A percentile compares a stretch with the other conserved stretches of the same genome.
Conservation (phyloP, 208 protist species). For the Trypanosomatidae sp. region DNA sequence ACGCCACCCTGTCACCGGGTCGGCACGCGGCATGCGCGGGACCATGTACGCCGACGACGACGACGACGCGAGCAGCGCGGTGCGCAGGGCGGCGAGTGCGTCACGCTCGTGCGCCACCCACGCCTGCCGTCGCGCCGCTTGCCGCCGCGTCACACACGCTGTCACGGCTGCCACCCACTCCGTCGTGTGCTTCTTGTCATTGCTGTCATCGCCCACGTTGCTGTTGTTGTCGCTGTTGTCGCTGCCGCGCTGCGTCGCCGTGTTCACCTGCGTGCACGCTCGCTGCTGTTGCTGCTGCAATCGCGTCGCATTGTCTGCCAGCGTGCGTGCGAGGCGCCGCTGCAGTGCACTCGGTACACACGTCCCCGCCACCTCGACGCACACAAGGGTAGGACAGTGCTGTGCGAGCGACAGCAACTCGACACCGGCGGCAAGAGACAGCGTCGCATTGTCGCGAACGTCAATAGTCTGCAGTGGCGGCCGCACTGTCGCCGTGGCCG, state of each 20-base stretch:
- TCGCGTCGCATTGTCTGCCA: constrained; percentile 13
- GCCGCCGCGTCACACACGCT: too few relatives aligned
- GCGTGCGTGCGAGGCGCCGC: constrained; percentile 20
- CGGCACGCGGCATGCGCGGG: constrained; percentile 9
- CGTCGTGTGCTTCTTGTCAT: neutral
- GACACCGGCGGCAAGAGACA: constrained; percentile 61
- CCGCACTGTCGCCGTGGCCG: neutral
- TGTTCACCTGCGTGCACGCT: too few relatives aligned
- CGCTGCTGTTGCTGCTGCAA: neutral
- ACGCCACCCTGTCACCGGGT: constrained; percentile 41
- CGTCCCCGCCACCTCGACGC: constrained; percentile 32
- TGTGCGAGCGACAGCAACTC: constrained; percentile 53
- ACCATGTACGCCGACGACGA: constrained; percentile 1
- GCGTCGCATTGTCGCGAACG: constrained; percentile 40
- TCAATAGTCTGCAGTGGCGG: constrained; percentile 15
- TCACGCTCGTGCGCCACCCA: too few relatives aligned
- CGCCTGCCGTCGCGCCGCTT: too few relatives aligned
- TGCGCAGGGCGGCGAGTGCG: too few relatives aligned
- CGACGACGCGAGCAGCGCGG: too few relatives aligned
- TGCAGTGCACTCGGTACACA: constrained; percentile 43
- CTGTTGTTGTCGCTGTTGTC: neutral
- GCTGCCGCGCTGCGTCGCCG: too few relatives aligned
- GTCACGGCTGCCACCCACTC: too few relatives aligned
- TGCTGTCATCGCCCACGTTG: neutral
- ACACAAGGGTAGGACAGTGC: constrained; percentile 13